Percentiles rank a stretch among this genome's conserved stretches.
Evolutionary conservation across 2,329 filamentous ascomycete species (phyloP).

Genomic region (Rhynchosporium agropyri): DNA sequence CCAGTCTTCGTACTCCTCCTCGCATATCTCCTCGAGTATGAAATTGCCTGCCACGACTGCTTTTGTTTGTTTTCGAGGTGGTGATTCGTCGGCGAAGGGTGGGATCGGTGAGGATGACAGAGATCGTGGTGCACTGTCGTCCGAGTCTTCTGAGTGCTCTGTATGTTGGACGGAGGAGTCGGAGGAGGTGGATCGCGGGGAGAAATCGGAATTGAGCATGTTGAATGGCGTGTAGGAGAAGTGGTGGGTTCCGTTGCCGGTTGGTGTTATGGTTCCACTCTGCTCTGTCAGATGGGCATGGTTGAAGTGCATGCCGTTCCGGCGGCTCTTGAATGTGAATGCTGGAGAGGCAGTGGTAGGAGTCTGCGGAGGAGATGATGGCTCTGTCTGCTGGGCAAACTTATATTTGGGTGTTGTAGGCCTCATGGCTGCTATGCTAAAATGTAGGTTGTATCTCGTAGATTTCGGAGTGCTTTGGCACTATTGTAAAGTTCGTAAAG

Average conservation of each 20-base stretch:
- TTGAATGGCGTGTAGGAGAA: conserved; percentile 43
- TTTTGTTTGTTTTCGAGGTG: conserved; percentile 19
- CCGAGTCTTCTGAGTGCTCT: conserved; percentile 32
- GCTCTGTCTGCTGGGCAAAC: conserved; percentile 44
- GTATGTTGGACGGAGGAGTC: conserved; percentile 35
- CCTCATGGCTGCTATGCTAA: conserved; percentile 42
- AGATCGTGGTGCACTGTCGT: conserved; percentile 38
- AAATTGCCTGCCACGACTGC: conserved; percentile 38
- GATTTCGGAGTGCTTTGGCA: conserved; percentile 24
- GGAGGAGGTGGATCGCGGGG: conserved; percentile 46
- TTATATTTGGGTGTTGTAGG: conserved; percentile 50
- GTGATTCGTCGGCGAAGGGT: conserved; percentile 22
- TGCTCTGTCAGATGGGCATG: conserved; percentile 38
- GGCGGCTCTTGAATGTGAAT: conserved; percentile 41
- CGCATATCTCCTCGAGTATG: conserved; percentile 40
- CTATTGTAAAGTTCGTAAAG: conserved; percentile 17
- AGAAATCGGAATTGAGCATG: conserved; percentile 43
- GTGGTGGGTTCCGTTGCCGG: conserved; percentile 38
- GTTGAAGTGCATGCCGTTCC: conserved; percentile 36
- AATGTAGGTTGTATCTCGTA: conserved; percentile 13
- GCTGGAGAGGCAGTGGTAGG: conserved; percentile 44
- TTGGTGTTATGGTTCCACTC: conserved; percentile 48
- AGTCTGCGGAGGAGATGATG: conserved; percentile 53
- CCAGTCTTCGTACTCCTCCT: conserved; percentile 38
- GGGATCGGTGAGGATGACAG: conserved; percentile 33